Base-by-base conservation (phyloP, 2,329 filamentous ascomycete species). In the Paraphoma chrysanthemicola region DNA sequence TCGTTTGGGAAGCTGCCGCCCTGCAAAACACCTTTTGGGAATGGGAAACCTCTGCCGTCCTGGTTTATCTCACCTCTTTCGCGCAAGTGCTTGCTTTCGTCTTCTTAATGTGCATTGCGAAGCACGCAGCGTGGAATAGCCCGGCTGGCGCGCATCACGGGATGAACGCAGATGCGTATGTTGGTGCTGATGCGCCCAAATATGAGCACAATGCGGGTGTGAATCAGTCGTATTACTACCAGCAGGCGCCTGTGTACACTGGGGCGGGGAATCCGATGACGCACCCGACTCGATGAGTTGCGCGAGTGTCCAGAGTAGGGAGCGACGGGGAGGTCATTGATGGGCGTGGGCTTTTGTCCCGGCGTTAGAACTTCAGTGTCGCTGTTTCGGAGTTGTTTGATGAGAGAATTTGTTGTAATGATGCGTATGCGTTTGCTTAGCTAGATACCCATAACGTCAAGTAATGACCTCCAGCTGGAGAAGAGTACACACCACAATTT, bases 81-180 rank as follows among this genome's bases (percentile, higher is more conserved):
- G 68, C 62, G 53, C 57, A 60, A 42, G 49, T 57, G 2, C 44
- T 69, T 17, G 59, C 61, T 48, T 71, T 59, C 23, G 50, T 70
- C 14, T 39, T 59, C 14, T 44, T 72, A 3, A 48, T 71, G 28
- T 55, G 60, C 30, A 61, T 72, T 38, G 64, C 64, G 5, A 71
- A 64, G 50, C 63, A 63, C 12, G 9, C 30, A 9, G 56, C 57
- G 12, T 65, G 64, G 61, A 55, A 18, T 10, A 44, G 53, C 18
- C 18, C 36, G 17, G 17, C 48, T 6, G 28, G 14, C 10, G 33
- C 38, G 2, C 30, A 42, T 31, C 39, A 44, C 49, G 11, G 17
- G 8, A 41, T 23, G 9, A 11, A 16, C 3, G 41, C 29, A 16
- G 42, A 43, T 39, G 30, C 33, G 1, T 48, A 58, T 12, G 42